phyloP scores from a whole-genome alignment of 2,329 filamentous ascomycete genomes.

The Fusarium avenaceum region DNA sequence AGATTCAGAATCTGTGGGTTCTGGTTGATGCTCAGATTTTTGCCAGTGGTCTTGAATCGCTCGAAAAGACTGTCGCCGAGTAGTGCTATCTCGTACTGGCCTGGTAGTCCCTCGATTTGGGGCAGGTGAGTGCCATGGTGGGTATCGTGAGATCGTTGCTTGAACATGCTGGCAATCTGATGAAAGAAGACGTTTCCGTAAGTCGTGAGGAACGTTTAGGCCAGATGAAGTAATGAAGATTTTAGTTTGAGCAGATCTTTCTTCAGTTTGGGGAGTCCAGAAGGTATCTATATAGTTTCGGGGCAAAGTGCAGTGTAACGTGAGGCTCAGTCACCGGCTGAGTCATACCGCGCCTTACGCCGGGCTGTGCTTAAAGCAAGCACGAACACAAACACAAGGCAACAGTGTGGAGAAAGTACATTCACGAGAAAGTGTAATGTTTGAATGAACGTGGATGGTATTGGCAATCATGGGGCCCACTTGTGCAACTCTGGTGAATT shows the following conservation, averaged over 20 bases:
- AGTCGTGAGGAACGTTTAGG: background rate
- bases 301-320: background rate
- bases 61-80: slow-evolving; percentile 27
- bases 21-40: background rate
- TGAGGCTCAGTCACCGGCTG: background rate
- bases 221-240: accelerated
- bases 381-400: too few relatives aligned
- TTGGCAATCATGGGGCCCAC: too few relatives aligned
- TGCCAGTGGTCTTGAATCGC: slow-evolving; percentile 14
- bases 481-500: too few relatives aligned
- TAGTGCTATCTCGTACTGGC: background rate
- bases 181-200: background rate
- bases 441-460: too few relatives aligned
- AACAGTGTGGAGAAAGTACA: too few relatives aligned
- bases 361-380: too few relatives aligned
- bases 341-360: background rate
- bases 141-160: slow-evolving; percentile 23
- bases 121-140: slow-evolving; percentile 15
- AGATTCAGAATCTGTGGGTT: background rate
- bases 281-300: background rate
- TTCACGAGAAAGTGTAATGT: too few relatives aligned
- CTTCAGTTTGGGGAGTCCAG: background rate
- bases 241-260: background rate
- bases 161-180: slow-evolving; percentile 7
- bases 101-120: background rate